Base-by-base conservation (phyloP, 441 rosid species). In the Bocquillonia castaneifolia region DNA sequence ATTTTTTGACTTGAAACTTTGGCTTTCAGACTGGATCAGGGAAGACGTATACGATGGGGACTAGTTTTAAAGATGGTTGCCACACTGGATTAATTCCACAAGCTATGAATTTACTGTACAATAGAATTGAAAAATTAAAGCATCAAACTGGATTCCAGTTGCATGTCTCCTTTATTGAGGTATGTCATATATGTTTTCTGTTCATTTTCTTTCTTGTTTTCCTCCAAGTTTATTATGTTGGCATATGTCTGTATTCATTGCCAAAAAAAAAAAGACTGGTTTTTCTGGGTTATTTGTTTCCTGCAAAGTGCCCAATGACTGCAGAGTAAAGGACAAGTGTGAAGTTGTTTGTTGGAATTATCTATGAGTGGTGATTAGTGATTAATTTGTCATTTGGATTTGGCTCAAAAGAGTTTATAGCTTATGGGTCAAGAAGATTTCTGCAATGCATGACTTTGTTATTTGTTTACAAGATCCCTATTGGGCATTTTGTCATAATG, bases 31-130 rank as follows among this genome's bases (percentile, higher is more conserved):
- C 99, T 6, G 99, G 99, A 72, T 95, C 99, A 0, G 99, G 99
- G 34, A 95, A 95, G 84, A 95, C 99, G 22, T 89, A 92, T 72
- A 95, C 99, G 23, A 95, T 95, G 99, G 99, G 99, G 26, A 95
- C 98, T 45, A 88, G 91, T 70, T 85, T 81, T 72, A 87, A 84
- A 83, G 95, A 95, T 79, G 92, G 83, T 66, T 72, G 66, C 79
- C 91, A 86, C 67, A 79, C 88, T 0, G 98, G 98, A 51, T 74
- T 95, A 64, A 76, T 95, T 72, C 96, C 97, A 74, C 90, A 73
- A 78, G 98, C 89, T 34, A 90, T 95, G 97, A 87, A 79, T 62
- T 77, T 82, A 72, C 67, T 95, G 59, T 95, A 92, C 83, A 79
- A 69, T 70, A 95, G 86, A 82, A 92, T 90, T 36, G 95, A 90